Base-by-base conservation (phyloP, 805 yeast species). In the Nadsonia fulvescens region DNA sequence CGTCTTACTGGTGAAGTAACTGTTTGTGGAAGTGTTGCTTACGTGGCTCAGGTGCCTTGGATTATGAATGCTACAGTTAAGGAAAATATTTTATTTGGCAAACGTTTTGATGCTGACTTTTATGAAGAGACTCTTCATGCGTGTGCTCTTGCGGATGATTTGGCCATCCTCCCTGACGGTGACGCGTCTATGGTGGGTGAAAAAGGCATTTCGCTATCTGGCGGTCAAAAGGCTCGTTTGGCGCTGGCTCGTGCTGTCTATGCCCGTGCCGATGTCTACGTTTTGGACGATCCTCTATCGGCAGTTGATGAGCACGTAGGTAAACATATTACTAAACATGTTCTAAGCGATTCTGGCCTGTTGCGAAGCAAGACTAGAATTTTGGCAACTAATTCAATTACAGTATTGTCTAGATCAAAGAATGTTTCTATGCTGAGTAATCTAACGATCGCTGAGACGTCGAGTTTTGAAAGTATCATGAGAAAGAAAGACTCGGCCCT, bases 231-330 rank as follows among this genome's bases (percentile, higher is more conserved):
- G 59, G 96, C 96, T 0, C 70, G 98, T 47, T 61, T 89, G 20
- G 71, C 93, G 1, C 62, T 86, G 29, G 96, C 98, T 0, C 67
- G 98, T 47, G 95, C 98, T 8, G 93, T 89, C 7, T 86, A 89
- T 47, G 66, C 93, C n/a, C 63, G 96, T 37, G 89, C 95, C 3
- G 96, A 89, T 44, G 67, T 86, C 16, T 82, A 79, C 46, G 53
- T 86, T 20, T 53, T 86, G 37, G 98, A 86, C 48, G 98, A 89
- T 51, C 77, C 92, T 6, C 61, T 86, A 33, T 75, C 89, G 46
- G 96, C 96, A 15, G 96, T 86, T 22, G 96, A 86, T 53, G 94
- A 81, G 40, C 96, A 86, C 46, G 96, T 86, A 37, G 83, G 93
- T 7, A 69, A 67, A 37, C 89, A 79, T 43, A 57, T 86, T 40